Conservation (phyloP, 345 rosid species). For the Hevea brasiliensis region DNA sequence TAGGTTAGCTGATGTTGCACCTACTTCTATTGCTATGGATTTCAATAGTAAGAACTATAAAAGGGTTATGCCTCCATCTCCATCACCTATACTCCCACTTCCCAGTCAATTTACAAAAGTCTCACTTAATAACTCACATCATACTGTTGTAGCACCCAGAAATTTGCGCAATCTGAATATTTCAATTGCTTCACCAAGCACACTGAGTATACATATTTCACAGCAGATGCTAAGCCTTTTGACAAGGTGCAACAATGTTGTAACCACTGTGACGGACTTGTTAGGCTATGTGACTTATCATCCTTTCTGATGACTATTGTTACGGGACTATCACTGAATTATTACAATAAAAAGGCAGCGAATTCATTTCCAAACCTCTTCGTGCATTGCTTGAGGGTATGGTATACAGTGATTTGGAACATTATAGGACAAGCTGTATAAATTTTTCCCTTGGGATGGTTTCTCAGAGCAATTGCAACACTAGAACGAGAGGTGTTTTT, state of each 20-base stretch:
- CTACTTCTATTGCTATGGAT: slow-evolving; percentile 71
- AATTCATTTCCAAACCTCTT: background rate
- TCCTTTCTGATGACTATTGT: slow-evolving; percentile 55
- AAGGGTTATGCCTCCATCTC: slow-evolving; percentile 51
- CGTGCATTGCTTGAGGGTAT: background rate
- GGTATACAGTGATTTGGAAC: too few relatives aligned
- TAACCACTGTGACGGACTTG: slow-evolving; percentile 60
- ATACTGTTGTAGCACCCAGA: slow-evolving; percentile 43
- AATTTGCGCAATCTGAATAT: slow-evolving; percentile 33
- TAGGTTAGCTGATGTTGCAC: slow-evolving; percentile 56
- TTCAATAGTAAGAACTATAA: slow-evolving; percentile 87
- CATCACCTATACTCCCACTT: slow-evolving; percentile 50
- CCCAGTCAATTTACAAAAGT: slow-evolving; percentile 53
- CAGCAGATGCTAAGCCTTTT: slow-evolving; percentile 95
- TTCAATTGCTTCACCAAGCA: slow-evolving; percentile 21
- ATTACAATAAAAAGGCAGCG: background rate
- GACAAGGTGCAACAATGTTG: slow-evolving; percentile 96
- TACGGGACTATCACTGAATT: background rate
- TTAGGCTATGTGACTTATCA: slow-evolving; percentile 94
- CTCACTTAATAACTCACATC: slow-evolving; percentile 34
- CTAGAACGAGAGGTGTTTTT: too few relatives aligned
- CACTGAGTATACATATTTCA: slow-evolving; percentile 57
- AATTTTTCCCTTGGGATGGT: background rate
- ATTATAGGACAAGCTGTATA: background rate
- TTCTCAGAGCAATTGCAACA: too few relatives aligned